phyloP scores from a whole-genome alignment of 352 stramenopile genomes.

The Phytophthora pinifolia region DNA sequence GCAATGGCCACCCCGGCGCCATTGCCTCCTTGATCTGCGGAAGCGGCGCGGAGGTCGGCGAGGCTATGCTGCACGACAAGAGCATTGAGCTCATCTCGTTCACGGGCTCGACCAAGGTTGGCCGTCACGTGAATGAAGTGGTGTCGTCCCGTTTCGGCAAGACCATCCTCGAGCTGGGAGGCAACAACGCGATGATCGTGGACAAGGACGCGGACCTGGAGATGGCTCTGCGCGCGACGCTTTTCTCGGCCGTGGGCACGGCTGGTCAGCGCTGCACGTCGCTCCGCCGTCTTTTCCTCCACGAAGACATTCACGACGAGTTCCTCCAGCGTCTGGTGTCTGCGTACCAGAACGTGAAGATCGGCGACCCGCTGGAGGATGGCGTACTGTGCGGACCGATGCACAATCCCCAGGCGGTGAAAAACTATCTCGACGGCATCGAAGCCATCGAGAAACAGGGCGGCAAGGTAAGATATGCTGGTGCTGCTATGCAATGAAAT shows the following conservation, averaged over 20 bases:
- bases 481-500: conserved; percentile 1
- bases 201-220: conserved; percentile 90
- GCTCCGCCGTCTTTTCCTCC: conserved; percentile 90
- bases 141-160: conserved; percentile 91
- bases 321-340: conserved; percentile 82
- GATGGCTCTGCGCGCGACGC: conserved; percentile 86
- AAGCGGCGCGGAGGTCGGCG: conserved; percentile 79
- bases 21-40: conserved; percentile 87
- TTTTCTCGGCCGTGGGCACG: conserved; percentile 92
- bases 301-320: conserved; percentile 91
- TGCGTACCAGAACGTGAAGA: conserved; percentile 89
- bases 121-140: conserved; percentile 84
- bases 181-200: conserved; percentile 95
- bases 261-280: conserved; percentile 93
- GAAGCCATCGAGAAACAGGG: conserved; percentile 85
- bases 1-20: conserved; percentile 80
- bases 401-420: conserved; percentile 72
- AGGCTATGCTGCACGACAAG: conserved; percentile 85
- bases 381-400: conserved; percentile 84
- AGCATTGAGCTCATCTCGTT: conserved; percentile 91
- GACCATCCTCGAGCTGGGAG: conserved; percentile 90
- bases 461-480: conserved; percentile 54
- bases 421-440: conserved; percentile 87
- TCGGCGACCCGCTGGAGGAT: conserved; percentile 86
- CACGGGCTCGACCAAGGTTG: conserved; percentile 89